Evolutionary conservation across 345 rosid species (phyloP), one percentile per base, ranked within the genome.

Genomic region (Geranium brycei): DNA sequence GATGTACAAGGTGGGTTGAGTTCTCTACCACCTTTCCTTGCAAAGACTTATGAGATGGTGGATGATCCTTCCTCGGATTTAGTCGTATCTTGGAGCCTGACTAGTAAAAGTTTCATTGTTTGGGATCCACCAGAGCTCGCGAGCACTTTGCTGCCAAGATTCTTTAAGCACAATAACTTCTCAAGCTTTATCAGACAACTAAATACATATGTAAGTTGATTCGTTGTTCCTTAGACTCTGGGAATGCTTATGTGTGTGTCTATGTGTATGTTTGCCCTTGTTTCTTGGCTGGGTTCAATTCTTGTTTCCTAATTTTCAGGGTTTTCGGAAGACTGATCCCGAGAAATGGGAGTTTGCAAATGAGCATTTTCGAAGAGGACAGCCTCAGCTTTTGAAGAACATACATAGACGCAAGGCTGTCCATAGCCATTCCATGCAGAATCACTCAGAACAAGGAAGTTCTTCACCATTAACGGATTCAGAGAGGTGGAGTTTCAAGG

Each of bases 331-430:
- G 74, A 30, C 67, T 41, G 96, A 91, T 73, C 88, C 96, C 0
- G 97, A 91, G 62, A 85, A 79, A 74, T 91, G 97, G 99, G 99
- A 95, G 69, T 95, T 91, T 66, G 85, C 86, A 0, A 95, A 95
- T 55, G 96, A 95, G 1, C 91, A 87, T 66, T 95, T 95, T 47
- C 51, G 87, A 3, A 83, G 87, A 79, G 95, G 86, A 41, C 84
- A 74, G 31, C 88, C 96, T 4, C 71, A 78, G 19, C 89, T 81
- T 28, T 64, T 95, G 88, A 88, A 77, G 84, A 95, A 91, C 82
- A 95, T 91, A 61, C 95, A 85, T 61, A 79, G 97, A 72, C 77
- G 91, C 58, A 95, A 91, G 78, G 96, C 97, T 0, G 95, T 91
- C 66, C 97, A 91, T 66, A 88, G 96, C 75, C 97, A 87, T 74